phyloP scores from a whole-genome alignment of 805 yeast genomes.

The Cyberlindnera meyerae region DNA sequence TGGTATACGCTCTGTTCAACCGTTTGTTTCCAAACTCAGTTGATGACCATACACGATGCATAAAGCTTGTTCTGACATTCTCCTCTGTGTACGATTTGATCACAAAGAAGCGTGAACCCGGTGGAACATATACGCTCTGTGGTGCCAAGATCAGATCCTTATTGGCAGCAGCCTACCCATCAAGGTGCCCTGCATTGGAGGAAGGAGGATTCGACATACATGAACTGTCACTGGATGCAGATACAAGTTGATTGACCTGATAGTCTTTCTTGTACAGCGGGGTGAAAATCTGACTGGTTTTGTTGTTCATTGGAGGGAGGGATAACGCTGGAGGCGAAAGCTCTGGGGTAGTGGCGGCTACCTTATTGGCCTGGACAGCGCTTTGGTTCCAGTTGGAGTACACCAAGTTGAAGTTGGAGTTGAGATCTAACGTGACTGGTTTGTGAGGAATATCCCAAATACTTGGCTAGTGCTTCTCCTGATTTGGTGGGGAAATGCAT shows the following conservation, averaged over 20 bases:
- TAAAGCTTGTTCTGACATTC: conserved; percentile 46
- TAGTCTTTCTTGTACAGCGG: conserved; percentile 13
- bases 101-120: conserved; percentile 39
- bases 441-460: conserved; percentile 4
- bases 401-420: conserved; percentile 18
- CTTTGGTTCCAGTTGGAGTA: conserved; percentile 13
- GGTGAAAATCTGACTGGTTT: conserved; percentile 7
- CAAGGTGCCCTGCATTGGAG: not conserved
- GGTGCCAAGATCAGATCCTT: conserved; percentile 15
- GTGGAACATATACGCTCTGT: conserved; percentile 24
- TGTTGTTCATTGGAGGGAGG: conserved; percentile 2
- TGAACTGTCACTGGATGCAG: too few relatives aligned
- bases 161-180: not conserved
- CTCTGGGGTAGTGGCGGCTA: conserved; percentile 5
- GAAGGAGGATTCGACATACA: too few relatives aligned
- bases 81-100: conserved; percentile 48
- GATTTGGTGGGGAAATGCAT: conserved; percentile 7
- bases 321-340: conserved; percentile 5
- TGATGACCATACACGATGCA: conserved; percentile 53
- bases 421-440: conserved; percentile 6
- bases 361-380: conserved; percentile 7
- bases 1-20: conserved; percentile 38
- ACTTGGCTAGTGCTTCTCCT: conserved; percentile 6
- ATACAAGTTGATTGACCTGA: conserved; percentile 2
- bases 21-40: conserved; percentile 53